Base-by-base conservation (phyloP, 106 monocot species). In the Platanthera zijinensis region DNA sequence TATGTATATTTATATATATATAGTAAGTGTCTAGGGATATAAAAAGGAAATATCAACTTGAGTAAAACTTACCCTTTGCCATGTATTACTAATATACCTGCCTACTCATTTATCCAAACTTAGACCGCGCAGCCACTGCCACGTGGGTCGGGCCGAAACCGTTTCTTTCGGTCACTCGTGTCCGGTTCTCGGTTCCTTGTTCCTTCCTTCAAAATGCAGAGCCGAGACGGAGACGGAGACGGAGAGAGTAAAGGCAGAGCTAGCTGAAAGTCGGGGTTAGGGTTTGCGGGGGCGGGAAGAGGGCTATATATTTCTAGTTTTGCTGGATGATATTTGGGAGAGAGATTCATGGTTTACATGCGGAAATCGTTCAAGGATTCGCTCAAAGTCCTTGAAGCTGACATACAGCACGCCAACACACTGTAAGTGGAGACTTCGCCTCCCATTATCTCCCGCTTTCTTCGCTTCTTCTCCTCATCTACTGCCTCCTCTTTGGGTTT, bases 281-380 rank as follows among this genome's bases (percentile, higher is more conserved):
- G 73, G 71, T 13, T 84, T 80, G 50, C 51, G 8, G 14, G 14
- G 73, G 70, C 10, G 54, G 30, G 7, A 52, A 71, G 6, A 22
- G 11, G 53, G 73, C 74, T 76, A 79, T 59, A 15, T 52, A 79
- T 79, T 84, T 82, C 66, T 32, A 86, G 85, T 52, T 87, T 70
- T 48, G 70, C 48, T 70, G 70, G 14, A 70, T 70, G 70, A 46
- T 48, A 47, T 70, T 70, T 17, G 17, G 15, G 46, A 47, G 14
- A 70, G 17, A 15, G 46, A 48, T 70, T 48, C 75, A 49, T 84
- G 70, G 85, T 67, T 51, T 81, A 91, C 74, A 93, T 91, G 91
- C 79, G 91, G 84, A 93, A 90, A 82, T 89, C 94, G 86, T 93
- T 94, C 94, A 97, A 90, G 86, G 94, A 97, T 63, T 97, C 97